A percentile compares a stretch with the other conserved stretches of the same genome.
Evolutionary conservation across 768 basidiomycete species (phyloP).

Genomic region (Crucibulum laeve): DNA sequence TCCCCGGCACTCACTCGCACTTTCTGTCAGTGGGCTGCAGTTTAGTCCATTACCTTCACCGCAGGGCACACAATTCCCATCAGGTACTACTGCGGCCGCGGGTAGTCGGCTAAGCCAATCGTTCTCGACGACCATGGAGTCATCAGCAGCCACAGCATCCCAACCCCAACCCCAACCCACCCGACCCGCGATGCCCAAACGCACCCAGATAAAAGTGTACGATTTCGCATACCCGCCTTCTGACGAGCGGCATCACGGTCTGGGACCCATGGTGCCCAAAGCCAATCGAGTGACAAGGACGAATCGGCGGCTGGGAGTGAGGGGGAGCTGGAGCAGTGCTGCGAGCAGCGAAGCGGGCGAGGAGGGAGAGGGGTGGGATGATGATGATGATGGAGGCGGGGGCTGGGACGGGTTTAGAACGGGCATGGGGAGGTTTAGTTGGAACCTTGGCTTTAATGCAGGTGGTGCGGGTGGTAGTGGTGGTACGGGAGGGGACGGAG

Average conservation of each 20-base stretch:
- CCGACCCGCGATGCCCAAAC: constrained; percentile 1
- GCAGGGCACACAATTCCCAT: too few species aligned
- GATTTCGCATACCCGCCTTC: constrained; percentile 33
- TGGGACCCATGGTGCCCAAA: constrained; percentile 36
- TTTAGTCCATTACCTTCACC: too few species aligned
- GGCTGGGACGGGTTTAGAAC: constrained; percentile 22
- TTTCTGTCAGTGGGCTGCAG: too few species aligned
- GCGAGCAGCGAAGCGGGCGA: constrained; percentile 11
- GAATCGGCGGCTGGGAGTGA: constrained; percentile 21
- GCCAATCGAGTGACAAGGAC: constrained; percentile 30
- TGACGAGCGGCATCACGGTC: constrained; percentile 33
- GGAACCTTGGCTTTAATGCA: constrained; percentile 13
- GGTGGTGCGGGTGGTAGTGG: too few species aligned
- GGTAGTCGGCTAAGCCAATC: neutral
- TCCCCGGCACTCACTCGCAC: too few species aligned
- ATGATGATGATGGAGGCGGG: constrained; percentile 18
- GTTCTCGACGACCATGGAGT: neutral
- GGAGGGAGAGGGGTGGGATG: constrained; percentile 18
- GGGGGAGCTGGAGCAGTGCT: constrained; percentile 7
- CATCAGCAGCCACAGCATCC: constrained; percentile 1
- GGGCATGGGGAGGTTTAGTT: constrained; percentile 22
- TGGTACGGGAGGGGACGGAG: constrained; percentile 7
- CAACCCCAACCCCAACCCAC: constrained; percentile 1
- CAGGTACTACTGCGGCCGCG: too few species aligned
- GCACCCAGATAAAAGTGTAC: constrained; percentile 31